Conservation (phyloP, 495 filamentous ascomycete species). For the Aspergillus haitiensis region DNA sequence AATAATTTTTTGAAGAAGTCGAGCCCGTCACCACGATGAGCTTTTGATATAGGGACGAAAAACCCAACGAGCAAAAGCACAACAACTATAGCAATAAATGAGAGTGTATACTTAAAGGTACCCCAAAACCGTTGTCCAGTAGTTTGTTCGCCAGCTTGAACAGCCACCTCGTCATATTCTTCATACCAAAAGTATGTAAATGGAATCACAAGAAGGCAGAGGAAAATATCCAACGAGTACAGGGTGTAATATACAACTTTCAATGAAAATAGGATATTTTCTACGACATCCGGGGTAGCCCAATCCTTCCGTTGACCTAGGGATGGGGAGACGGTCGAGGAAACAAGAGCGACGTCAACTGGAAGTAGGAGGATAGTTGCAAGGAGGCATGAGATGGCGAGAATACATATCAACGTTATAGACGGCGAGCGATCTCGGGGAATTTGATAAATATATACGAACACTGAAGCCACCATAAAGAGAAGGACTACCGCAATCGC, state of each 20-base stretch:
- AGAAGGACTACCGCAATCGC: conserved; percentile 72
- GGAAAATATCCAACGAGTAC: conserved; percentile 86
- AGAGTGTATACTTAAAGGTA: conserved; percentile 86
- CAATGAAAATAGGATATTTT: conserved; percentile 72
- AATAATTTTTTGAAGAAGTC: conserved; percentile 90
- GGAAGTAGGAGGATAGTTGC: conserved; percentile 91
- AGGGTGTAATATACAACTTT: conserved; percentile 89
- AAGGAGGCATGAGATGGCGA: conserved; percentile 81
- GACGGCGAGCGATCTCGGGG: conserved; percentile 79
- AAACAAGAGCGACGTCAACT: conserved; percentile 92
- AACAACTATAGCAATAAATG: conserved; percentile 74
- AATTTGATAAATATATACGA: conserved; percentile 83
- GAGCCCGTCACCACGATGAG: conserved; percentile 64
- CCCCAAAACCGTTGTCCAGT: conserved; percentile 68
- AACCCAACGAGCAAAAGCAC: conserved; percentile 90
- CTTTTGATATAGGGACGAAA: conserved; percentile 76
- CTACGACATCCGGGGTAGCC: conserved; percentile 77
- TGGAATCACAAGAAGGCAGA: conserved; percentile 87
- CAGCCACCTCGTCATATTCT: conserved; percentile 86
- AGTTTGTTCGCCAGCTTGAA: conserved; percentile 73
- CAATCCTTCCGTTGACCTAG: conserved; percentile 88
- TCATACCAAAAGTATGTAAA: conserved; percentile 99
- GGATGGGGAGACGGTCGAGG: conserved; percentile 74
- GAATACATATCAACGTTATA: conserved; percentile 78
- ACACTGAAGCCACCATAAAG: conserved; percentile 70